These are phyloP conservation scores for Grosmannia serpens DNA, from an alignment of 2,329 filamentous ascomycete species.

Conservation along the genomic window DNA sequence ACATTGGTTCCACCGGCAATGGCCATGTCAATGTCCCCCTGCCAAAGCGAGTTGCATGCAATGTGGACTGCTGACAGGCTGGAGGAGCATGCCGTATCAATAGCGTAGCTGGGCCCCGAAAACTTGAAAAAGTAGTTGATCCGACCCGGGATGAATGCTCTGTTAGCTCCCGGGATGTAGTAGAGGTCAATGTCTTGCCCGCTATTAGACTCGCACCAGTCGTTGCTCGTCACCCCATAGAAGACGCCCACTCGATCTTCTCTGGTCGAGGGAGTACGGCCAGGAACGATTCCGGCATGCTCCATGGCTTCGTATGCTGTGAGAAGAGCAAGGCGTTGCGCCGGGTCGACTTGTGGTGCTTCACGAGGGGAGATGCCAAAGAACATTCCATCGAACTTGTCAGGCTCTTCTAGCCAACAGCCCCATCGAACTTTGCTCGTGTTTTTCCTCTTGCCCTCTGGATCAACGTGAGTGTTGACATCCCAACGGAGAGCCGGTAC, in stretches of 20 bases:
- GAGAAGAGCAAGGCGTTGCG: slow-evolving; percentile 62
- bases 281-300: slow-evolving; percentile 64
- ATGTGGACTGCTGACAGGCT: slow-evolving; percentile 60
- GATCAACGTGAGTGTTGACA: background rate
- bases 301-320: slow-evolving; percentile 74
- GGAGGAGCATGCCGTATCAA: slow-evolving; percentile 70
- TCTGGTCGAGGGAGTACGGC: slow-evolving; percentile 58
- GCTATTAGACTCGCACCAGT: slow-evolving; percentile 64
- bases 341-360: slow-evolving; percentile 67
- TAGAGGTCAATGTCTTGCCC: slow-evolving; percentile 55
- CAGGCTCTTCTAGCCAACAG: slow-evolving; percentile 61
- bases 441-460: background rate
- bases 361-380: slow-evolving; percentile 51
- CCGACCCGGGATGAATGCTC: slow-evolving; percentile 36
- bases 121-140: slow-evolving; percentile 71
- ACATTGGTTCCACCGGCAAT: slow-evolving; percentile 71
- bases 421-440: background rate
- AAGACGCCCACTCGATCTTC: slow-evolving; percentile 53
- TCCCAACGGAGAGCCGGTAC: background rate
- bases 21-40: slow-evolving; percentile 67
- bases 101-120: slow-evolving; percentile 55
- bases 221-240: slow-evolving; percentile 63
- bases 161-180: slow-evolving; percentile 29
- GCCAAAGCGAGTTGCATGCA: slow-evolving; percentile 61
- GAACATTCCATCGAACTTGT: slow-evolving; percentile 68